Percentiles rank a stretch among this genome's conserved stretches.
phyloP scores from a whole-genome alignment of 352 stramenopile genomes.

The Phytopythium montanum region DNA sequence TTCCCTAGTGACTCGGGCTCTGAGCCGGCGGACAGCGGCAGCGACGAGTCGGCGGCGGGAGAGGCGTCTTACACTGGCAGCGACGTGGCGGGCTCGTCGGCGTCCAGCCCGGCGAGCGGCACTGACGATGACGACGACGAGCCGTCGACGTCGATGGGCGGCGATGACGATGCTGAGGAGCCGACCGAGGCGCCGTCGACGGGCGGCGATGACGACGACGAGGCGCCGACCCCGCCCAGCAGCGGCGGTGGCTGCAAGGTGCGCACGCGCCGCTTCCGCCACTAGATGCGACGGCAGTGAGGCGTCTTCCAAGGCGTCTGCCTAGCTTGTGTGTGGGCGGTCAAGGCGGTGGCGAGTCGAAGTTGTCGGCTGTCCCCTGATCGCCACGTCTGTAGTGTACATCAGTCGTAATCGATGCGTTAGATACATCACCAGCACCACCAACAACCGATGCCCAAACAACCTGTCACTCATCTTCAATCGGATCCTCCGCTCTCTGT shows the following conservation, averaged over 20 bases:
- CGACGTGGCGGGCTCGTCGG: constrained; percentile 1
- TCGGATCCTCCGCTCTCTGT: neutral
- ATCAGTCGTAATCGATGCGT: neutral
- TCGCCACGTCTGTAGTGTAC: neutral
- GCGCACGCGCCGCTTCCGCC: constrained; percentile 8
- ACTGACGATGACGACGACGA: constrained; percentile 1
- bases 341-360: neutral
- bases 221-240: constrained; percentile 2
- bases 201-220: neutral
- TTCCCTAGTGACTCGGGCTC: constrained; percentile 3
- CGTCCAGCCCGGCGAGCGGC: neutral
- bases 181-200: neutral
- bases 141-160: neutral
- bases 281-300: neutral
- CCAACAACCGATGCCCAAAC: neutral
- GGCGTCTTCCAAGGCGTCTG: neutral
- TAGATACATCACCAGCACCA: neutral
- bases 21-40: neutral
- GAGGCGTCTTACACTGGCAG: constrained; percentile 4
- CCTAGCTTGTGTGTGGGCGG: neutral
- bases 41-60: constrained; percentile 3
- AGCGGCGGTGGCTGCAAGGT: constrained; percentile 9
- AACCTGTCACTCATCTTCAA: neutral
- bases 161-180: neutral
- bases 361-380: neutral